Conservation (phyloP, 2,329 filamentous ascomycete species). For the Beauveria australis region DNA sequence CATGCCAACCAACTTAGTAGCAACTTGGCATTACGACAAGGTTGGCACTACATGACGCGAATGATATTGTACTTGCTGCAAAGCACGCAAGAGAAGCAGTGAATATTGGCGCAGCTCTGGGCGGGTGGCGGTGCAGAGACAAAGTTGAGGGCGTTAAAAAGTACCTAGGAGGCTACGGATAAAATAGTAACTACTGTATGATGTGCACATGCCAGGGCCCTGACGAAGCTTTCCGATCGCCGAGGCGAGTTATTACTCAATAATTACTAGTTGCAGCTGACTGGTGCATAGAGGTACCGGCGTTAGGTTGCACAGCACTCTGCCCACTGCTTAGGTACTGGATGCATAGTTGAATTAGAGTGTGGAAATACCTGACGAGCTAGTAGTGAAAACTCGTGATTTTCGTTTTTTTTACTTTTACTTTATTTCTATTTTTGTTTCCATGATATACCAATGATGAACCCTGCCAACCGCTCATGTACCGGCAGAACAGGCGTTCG, state of each 20-base stretch:
- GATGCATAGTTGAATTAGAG: no score
- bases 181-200: no score
- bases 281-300: neutral
- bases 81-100: neutral
- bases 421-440: neutral
- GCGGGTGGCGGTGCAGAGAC: neutral
- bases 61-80: neutral
- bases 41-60: neutral
- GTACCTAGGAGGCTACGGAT: neutral
- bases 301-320: neutral
- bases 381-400: neutral
- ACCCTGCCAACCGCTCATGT: neutral
- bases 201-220: no score
- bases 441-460: neutral
- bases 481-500: neutral
- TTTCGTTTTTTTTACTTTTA: neutral
- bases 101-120: neutral
- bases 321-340: no score
- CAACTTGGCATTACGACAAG: neutral
- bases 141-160: neutral
- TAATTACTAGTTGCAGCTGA: neutral
- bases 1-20: neutral
- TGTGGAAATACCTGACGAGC: no score
- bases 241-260: neutral
- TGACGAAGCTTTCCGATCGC: constrained; percentile 4